Percentiles rank a stretch among this genome's conserved stretches.
Conservation (phyloP, 768 basidiomycete genomes). For the Cantharellus anzutake region DNA sequence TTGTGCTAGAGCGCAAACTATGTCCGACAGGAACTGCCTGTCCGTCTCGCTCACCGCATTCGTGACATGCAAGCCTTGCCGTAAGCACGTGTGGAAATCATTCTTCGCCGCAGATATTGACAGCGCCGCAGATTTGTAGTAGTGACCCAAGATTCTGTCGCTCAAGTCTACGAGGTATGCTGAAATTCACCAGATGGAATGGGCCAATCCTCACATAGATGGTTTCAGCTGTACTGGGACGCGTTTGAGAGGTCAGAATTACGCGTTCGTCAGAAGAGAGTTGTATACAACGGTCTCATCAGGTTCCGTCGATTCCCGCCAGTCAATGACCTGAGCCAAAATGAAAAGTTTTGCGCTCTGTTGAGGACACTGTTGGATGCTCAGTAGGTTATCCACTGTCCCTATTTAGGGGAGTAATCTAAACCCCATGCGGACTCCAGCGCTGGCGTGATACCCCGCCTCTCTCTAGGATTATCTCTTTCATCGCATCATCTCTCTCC, state of each 20-base stretch:
- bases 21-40: slow-evolving; percentile 74
- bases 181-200: neutral
- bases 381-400: slow-evolving; percentile 34
- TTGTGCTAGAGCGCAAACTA: slow-evolving; percentile 61
- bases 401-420: slow-evolving; percentile 3
- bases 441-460: slow-evolving; percentile 58
- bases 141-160: slow-evolving; percentile 68
- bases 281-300: slow-evolving; percentile 8
- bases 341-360: slow-evolving; percentile 61
- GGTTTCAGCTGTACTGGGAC: slow-evolving; percentile 54
- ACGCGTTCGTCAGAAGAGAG: neutral
- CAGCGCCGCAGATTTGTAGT: slow-evolving; percentile 29
- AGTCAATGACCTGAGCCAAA: slow-evolving; percentile 53
- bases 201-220: neutral
- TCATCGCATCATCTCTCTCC: slow-evolving; percentile 62
- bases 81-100: slow-evolving; percentile 13
- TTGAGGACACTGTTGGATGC: slow-evolving; percentile 42
- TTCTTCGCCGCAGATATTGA: too few relatives aligned
- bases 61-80: slow-evolving; percentile 76
- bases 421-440: slow-evolving; percentile 19
- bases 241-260: slow-evolving; percentile 59
- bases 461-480: slow-evolving; percentile 69
- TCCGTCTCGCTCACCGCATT: slow-evolving; percentile 72
- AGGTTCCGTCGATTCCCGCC: slow-evolving; percentile 59
- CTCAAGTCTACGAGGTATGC: slow-evolving; percentile 66